Evolutionary conservation across 2,329 filamentous ascomycete species (phyloP), one percentile per base, ranked within the genome.

Genomic region (Colletotrichum sp.): DNA sequence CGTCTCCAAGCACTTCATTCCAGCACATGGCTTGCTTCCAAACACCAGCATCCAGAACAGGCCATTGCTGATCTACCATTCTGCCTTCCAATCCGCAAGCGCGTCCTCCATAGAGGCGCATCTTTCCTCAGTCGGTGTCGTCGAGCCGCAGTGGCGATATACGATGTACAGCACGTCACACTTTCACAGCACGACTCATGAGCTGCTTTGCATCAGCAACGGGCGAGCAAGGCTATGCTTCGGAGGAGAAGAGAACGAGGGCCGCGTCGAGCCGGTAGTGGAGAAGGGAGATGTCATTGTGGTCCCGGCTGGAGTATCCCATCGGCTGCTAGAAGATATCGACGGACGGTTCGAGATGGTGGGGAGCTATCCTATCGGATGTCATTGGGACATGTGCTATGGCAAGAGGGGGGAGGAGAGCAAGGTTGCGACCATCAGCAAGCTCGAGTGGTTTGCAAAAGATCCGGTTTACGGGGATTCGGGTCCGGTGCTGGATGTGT

Each of bases 301-400:
- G 64, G 85, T 94, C 13, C 92, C 93, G 0, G 92, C 92, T 0
- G 93, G 93, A 0, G 91, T 94, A 25, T 89, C 88, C 4, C 93
- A 95, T 85, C 86, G 91, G 8, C 82, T 94, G 74, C 78, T 94
- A 16, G 86, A 92, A 76, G 91, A 94, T 80, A 68, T 88, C 22
- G 78, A 75, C 3, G 86, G 87, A 3, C 86, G 84, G 2, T 94
- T 94, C 80, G 84, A 90, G 80, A 94, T 94, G 92, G 89, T 94
- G 0, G 93, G 93, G 1, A 89, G 88, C 64, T 94, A 95, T 86
- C 93, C 92, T 0, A 84, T 78, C 28, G 89, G 88, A 0, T 85
- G 84, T 19, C 87, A 86, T 22, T 95, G 92, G 92, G 92, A 94
- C 82, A 94, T 95, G 93, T 94, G 93, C 79, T 94, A 94, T 84